Evolutionary conservation across 768 basidiomycete genomes (phyloP), one percentile per base, ranked within the genome.

Genomic region (Agaricus subrufescens): DNA sequence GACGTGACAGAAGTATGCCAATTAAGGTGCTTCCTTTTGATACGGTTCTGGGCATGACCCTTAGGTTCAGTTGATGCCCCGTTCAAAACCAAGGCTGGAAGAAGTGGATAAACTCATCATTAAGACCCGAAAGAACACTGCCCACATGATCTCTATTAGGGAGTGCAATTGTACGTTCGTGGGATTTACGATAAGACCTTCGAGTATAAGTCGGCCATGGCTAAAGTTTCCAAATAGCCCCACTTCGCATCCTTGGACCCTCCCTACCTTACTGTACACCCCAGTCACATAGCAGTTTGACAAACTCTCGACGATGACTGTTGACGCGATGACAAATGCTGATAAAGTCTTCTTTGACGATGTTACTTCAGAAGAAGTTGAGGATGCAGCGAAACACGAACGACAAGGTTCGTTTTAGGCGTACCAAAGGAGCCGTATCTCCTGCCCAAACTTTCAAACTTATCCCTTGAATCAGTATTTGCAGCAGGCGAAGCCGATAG

Each of bases 401-500:
- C 59, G 63, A 31, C 68, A 74, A 69, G 59, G 62, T 51, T 23
- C 38, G 45, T 25, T 3, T 6, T 37, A 29, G 45, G 27, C 5
- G 19, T 12, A 46, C 34, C 34, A 34, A 34, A 7, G 34, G 5
- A 34, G 11, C 11, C 34, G 7, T 19, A 19, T 19, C 19, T 34
- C 34, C 11, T 34, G 34, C 7, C 34, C 34, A 11, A 34, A 34
- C 5, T 8, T 7, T 34, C 11, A 1, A 8, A 34, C 34, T 31
- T 31, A 43, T 15, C 38, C 11, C 38, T 6, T 34, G 58, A 34
- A 19, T 44, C 60, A 85, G 84, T 81, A 30, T 87, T 78, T 65
- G 80, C 83, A 2, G 58, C 71, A 15, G 84, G 86, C 56, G 86
- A 88, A 68, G 86, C 86, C 15, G 86, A 77, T 3, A 77, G 73